A percentile compares a stretch with the other conserved stretches of the same genome.
Conservation (phyloP, 2,329 filamentous ascomycete genomes). For the Chaetomiaceae sp. region DNA sequence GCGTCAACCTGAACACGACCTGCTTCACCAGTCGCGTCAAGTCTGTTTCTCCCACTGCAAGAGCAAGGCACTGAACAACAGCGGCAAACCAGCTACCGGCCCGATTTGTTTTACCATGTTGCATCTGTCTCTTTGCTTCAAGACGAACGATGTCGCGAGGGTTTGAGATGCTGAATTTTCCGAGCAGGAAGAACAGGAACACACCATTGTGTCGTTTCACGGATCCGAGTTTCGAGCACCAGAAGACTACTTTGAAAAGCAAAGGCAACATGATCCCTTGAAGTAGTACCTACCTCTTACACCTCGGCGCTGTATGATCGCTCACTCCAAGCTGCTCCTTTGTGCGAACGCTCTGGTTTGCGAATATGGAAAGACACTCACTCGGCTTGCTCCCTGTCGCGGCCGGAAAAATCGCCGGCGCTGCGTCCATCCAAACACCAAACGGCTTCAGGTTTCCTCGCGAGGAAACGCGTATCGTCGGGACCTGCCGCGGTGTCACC, state of each 20-base stretch:
- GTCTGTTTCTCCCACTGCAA: neutral
- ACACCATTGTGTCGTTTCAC: too few relatives aligned
- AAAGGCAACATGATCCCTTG: too few relatives aligned
- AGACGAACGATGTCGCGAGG: neutral
- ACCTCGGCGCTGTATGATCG: too few relatives aligned
- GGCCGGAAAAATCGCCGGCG: neutral
- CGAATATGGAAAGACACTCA: too few relatives aligned
- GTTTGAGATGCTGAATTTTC: neutral
- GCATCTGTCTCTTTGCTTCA: neutral
- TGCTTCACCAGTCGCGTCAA: constrained; percentile 19
- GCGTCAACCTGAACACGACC: constrained; percentile 13
- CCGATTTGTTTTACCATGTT: constrained; percentile 2
- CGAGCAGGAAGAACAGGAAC: neutral
- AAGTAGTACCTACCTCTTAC: too few relatives aligned
- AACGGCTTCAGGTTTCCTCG: neutral
- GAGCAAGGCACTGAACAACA: neutral
- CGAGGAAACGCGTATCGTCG: neutral
- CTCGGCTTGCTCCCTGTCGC: neutral
- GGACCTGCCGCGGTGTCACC: constrained; percentile 8
- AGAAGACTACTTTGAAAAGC: too few relatives aligned
- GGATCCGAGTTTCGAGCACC: too few relatives aligned
- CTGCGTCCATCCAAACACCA: neutral
- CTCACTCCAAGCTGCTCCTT: too few relatives aligned
- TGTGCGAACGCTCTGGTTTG: too few relatives aligned
- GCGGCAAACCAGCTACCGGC: too few relatives aligned